phyloP scores from a whole-genome alignment of 2,329 filamentous ascomycete species.

The Nemania sp. region DNA sequence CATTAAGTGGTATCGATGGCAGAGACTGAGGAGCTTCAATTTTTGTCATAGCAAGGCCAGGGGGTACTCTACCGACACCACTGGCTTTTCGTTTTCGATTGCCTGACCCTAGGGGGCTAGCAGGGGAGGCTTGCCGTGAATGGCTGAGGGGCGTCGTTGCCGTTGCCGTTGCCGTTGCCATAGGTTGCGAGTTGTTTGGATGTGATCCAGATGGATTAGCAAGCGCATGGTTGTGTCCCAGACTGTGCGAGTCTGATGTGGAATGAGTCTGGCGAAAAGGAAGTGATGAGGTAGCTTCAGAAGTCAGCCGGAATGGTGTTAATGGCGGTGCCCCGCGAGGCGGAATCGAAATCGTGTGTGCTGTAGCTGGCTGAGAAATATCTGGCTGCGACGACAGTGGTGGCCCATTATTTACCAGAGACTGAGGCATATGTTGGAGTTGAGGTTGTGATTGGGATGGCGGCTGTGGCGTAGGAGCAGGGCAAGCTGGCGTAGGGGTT shows the following conservation, averaged over 20 bases:
- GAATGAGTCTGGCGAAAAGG: constrained; percentile 64
- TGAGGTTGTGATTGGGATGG: constrained; percentile 29
- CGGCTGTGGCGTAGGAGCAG: constrained; percentile 15
- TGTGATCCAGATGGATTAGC: constrained; percentile 36
- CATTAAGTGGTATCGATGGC: constrained; percentile 43
- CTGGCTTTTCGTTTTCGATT: constrained; percentile 85
- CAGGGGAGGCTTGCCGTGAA: constrained; percentile 76
- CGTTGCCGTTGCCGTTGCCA: constrained; percentile 41
- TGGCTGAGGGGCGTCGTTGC: constrained; percentile 58
- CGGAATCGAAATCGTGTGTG: constrained; percentile 11
- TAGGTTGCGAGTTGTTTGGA: constrained; percentile 46
- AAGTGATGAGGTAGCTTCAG: constrained; percentile 42
- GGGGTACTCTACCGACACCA: constrained; percentile 69
- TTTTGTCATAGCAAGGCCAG: constrained; percentile 79
- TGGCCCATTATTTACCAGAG: constrained; percentile 9
- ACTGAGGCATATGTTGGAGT: constrained; percentile 21
- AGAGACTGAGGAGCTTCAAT: constrained; percentile 64
- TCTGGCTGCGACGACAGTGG: constrained; percentile 14
- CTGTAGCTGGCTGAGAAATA: constrained; percentile 13
- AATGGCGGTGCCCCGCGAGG: constrained; percentile 11
- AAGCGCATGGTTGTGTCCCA: constrained; percentile 56
- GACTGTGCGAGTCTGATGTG: constrained; percentile 63
- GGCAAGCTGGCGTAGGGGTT: constrained; percentile 51
- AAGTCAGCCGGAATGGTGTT: constrained; percentile 38
- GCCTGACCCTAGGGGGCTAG: constrained; percentile 64